Evolutionary conservation across 1,284 basidiomycete species (phyloP).

Genomic region (Rhodotorula sp.): DNA sequence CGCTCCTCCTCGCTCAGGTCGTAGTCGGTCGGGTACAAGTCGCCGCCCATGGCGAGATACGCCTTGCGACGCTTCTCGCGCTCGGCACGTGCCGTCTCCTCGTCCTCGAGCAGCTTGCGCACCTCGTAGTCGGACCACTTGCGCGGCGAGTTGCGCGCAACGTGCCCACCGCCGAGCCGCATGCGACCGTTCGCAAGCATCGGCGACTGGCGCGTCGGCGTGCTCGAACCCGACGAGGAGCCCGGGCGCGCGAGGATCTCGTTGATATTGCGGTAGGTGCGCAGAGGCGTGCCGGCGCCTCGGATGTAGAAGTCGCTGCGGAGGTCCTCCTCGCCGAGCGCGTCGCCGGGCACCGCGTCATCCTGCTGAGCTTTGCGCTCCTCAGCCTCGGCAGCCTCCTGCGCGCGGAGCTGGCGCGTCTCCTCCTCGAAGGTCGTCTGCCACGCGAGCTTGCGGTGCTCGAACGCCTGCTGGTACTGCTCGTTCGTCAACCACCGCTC

Average conservation of each 20-base stretch:
- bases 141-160: constrained; percentile 2
- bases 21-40: constrained; percentile 5
- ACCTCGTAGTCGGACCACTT: constrained; percentile 28
- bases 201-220: constrained; percentile 8
- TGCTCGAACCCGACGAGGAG: neutral
- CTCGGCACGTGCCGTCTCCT: constrained; percentile 20
- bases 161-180: constrained; percentile 9
- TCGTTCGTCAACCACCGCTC: constrained; percentile 35
- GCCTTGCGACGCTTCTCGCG: constrained; percentile 26
- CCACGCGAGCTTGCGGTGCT: constrained; percentile 35
- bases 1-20: neutral
- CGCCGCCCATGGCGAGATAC: constrained; percentile 31
- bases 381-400: neutral
- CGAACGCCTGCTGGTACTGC: constrained; percentile 19
- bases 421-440: constrained; percentile 30
- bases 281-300: constrained; percentile 35
- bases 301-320: constrained; percentile 21
- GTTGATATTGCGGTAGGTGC: constrained; percentile 23
- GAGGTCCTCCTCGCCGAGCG: constrained; percentile 4
- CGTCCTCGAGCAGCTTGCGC: constrained; percentile 23
- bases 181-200: constrained; percentile 27
- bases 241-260: constrained; percentile 7
- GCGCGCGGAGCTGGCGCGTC: constrained; percentile 5
- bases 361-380: neutral
- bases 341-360: neutral